Evolutionary conservation across 202 grass and related monocot genomes (phyloP), one percentile per base, ranked within the genome.

Genomic region (Digitaria exilis): DNA sequence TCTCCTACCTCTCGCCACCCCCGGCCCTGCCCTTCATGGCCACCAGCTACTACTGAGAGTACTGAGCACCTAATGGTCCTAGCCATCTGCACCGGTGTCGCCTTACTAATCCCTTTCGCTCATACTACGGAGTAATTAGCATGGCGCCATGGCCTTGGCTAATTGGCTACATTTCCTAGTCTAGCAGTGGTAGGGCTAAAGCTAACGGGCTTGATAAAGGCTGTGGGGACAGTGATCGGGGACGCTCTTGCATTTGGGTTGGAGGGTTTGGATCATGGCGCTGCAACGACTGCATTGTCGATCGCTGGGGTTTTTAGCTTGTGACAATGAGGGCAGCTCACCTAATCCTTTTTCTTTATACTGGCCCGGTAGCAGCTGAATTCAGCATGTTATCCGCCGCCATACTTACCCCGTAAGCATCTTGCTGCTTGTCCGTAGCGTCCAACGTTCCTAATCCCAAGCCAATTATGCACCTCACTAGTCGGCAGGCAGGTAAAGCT

Each of bases 301-400:
- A 18, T 11, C 59, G 0, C 17, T 35, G 25, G 4, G 52, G 5
- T 17, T 65, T 42, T 10, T 16, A 14, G 4, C 11, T 21, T 29
- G 46, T 22, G 52, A 58, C 64, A 73, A 75, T 62, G 79, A 30
- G 41, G 88, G 79, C 59, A 79, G 87, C 44, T 82, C 69, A 92
- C 85, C 93, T 72, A 92, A 92, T 82, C 88, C 46, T 48, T 76
- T 69, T 75, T 76, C 73, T 75, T 65, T 19, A 0, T 74, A 39
- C 1, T 39, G 26, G 25, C 7, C 56, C 21, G 21, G 55, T 46
- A 56, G 54, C 68, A 61, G 52, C 64, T 39, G 35, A 26, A 73
- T 30, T 77, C 16, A 68, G 71, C 64, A 56, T 71, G 66, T 55
- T 55, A 15, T 74, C 78, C 50, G 67, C 78, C 50, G 67, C 19